phyloP scores from a whole-genome alignment of 2,329 filamentous ascomycete genomes.

The Cercospora sp. region DNA sequence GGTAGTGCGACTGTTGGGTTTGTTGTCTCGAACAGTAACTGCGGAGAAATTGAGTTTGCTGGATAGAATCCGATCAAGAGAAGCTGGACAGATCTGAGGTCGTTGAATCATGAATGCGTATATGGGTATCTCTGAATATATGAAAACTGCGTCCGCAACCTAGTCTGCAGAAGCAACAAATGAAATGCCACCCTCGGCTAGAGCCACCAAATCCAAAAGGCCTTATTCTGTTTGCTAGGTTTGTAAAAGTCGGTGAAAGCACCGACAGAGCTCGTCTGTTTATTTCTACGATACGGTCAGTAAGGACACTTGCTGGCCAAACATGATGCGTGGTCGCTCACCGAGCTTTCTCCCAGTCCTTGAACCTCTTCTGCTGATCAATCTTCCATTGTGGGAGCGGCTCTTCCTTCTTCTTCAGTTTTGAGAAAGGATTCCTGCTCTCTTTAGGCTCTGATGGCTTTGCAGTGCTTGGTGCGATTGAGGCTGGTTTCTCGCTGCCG shows the following conservation, averaged over 20 bases:
- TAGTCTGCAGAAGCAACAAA: background rate
- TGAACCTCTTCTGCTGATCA: constrained; percentile 7
- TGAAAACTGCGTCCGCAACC: background rate
- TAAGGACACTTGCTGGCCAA: background rate
- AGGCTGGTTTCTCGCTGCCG: background rate
- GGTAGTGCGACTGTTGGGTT: constrained; percentile 17
- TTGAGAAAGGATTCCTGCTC: background rate
- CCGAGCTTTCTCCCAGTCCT: constrained; percentile 12
- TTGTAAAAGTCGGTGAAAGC: constrained; percentile 6
- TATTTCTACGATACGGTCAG: background rate
- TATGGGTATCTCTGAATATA: background rate
- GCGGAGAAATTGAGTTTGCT: constrained; percentile 17
- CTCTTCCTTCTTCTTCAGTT: background rate
- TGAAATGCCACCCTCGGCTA: background rate
- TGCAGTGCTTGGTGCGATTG: background rate
- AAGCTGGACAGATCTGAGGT: background rate
- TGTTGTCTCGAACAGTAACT: constrained; percentile 19
- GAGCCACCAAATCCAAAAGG: constrained; percentile 11
- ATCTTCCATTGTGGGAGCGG: constrained; percentile 6
- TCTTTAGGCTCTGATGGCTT: background rate
- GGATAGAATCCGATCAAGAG: background rate
- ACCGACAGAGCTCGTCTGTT: background rate
- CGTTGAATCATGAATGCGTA: background rate
- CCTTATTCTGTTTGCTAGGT: constrained; percentile 9
- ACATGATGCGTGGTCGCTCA: background rate